Conservation (phyloP, 2,329 filamentous ascomycete genomes). For the Cladorrhinum sp. region DNA sequence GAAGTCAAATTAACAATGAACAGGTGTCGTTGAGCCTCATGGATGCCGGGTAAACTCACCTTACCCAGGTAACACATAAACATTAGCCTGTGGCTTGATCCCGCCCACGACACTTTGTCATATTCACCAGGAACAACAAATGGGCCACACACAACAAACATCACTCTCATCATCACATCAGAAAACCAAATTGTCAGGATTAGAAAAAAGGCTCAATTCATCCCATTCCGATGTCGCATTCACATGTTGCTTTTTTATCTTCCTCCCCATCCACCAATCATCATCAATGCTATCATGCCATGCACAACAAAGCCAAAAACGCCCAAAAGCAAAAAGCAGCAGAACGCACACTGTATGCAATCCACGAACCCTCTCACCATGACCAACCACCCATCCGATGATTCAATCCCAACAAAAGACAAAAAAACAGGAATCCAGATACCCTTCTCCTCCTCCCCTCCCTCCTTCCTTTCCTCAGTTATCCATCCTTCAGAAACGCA, state of each 20-base stretch:
- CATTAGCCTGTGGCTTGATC: too few species aligned
- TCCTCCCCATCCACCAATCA: background rate
- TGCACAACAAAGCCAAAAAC: background rate
- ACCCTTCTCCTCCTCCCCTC: background rate
- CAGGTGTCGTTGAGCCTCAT: background rate
- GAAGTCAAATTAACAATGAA: background rate
- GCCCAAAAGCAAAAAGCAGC: background rate
- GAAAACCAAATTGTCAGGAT: too few species aligned
- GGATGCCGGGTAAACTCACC: background rate
- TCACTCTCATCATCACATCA: too few species aligned
- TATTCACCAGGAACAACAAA: too few species aligned
- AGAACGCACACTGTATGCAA: background rate
- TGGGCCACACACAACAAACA: background rate
- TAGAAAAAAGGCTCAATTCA: too few species aligned
- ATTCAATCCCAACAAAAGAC: background rate
- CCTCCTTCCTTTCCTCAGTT: background rate
- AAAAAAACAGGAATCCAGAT: background rate
- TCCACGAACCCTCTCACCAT: background rate
- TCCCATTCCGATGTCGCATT: too few species aligned
- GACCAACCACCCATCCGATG: background rate
- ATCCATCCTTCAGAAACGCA: too few species aligned
- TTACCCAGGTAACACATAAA: background rate
- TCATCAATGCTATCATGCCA: background rate
- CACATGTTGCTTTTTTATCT: background rate
- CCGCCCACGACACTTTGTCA: too few species aligned